phyloP scores from a whole-genome alignment of 768 basidiomycete genomes.

The Pleurotus tuoliensis region DNA sequence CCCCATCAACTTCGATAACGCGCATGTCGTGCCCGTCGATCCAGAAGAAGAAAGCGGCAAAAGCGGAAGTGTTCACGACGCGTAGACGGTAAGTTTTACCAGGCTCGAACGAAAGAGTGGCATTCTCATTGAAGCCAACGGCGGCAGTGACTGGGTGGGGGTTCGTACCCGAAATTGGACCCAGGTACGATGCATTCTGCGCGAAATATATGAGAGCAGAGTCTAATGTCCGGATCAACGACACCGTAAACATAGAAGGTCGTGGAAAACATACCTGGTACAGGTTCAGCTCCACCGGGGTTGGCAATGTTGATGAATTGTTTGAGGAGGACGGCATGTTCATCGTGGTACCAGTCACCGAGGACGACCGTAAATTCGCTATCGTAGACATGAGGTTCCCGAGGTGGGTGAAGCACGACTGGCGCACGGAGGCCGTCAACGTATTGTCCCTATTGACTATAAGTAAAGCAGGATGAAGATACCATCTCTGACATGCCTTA shows the following conservation, averaged over 20 bases:
- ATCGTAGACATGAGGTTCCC: slow-evolving; percentile 74
- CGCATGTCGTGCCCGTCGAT: slow-evolving; percentile 86
- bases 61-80: slow-evolving; percentile 78
- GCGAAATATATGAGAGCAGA: slow-evolving; percentile 82
- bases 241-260: not conserved
- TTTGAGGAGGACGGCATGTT: slow-evolving; percentile 59
- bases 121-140: slow-evolving; percentile 85
- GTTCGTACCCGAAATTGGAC: slow-evolving; percentile 48
- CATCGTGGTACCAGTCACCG: slow-evolving; percentile 89
- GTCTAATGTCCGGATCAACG: slow-evolving; percentile 37
- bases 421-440: slow-evolving; percentile 92
- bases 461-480: not conserved
- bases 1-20: slow-evolving; percentile 82
- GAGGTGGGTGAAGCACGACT: slow-evolving; percentile 66
- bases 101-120: slow-evolving; percentile 76
- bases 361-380: slow-evolving; percentile 86
- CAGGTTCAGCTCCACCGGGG: slow-evolving; percentile 83
- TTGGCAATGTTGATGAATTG: slow-evolving; percentile 70
- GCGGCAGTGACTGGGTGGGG: slow-evolving; percentile 47
- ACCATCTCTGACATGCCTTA: slow-evolving; percentile 27
- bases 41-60: slow-evolving; percentile 79
- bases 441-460: slow-evolving; percentile 66
- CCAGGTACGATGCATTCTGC: slow-evolving; percentile 68
- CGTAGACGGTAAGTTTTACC: slow-evolving; percentile 91
- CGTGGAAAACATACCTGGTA: slow-evolving; percentile 54